phyloP scores from a whole-genome alignment of 805 yeast species.

The Saccharomycopsis oosterbeekiorum region DNA sequence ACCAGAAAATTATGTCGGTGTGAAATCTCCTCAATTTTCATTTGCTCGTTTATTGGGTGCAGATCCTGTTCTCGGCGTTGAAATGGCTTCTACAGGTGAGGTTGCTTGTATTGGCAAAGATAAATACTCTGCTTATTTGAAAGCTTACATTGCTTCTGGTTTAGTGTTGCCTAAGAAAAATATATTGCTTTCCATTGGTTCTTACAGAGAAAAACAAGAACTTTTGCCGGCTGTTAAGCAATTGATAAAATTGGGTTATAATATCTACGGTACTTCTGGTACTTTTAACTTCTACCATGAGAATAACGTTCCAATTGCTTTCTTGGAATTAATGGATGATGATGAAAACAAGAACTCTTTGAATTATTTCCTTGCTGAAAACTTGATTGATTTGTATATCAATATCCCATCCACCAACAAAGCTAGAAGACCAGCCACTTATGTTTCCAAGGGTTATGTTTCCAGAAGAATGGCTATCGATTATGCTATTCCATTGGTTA shows the following conservation, averaged over 20 bases:
- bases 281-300: constrained; percentile 97
- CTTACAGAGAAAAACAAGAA: constrained; percentile 92
- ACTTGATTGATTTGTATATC: constrained; percentile 91
- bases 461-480: constrained; percentile 99
- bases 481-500: constrained; percentile 93
- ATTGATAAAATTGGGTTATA: constrained; percentile 75
- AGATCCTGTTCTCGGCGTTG: constrained; percentile 95
- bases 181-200: constrained; percentile 88
- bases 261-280: constrained; percentile 95
- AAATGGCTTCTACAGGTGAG: constrained; percentile 99
- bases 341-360: constrained; percentile 84
- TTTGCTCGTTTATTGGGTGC: constrained; percentile 97
- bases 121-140: constrained; percentile 95
- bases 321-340: constrained; percentile 72
- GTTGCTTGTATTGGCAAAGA: constrained; percentile 95
- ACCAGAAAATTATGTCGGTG: constrained; percentile 91
- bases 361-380: constrained; percentile 93
- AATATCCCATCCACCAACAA: constrained; percentile 95
- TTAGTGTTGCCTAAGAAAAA: constrained; percentile 92
- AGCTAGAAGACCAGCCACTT: constrained; percentile 97
- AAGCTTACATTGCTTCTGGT: constrained; percentile 90
- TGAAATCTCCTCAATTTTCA: constrained; percentile 95
- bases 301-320: constrained; percentile 89
- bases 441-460: constrained; percentile 93
- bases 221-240: constrained; percentile 78